phyloP scores from a whole-genome alignment of 2,329 filamentous ascomycete genomes.

The Aspergillus sp. region DNA sequence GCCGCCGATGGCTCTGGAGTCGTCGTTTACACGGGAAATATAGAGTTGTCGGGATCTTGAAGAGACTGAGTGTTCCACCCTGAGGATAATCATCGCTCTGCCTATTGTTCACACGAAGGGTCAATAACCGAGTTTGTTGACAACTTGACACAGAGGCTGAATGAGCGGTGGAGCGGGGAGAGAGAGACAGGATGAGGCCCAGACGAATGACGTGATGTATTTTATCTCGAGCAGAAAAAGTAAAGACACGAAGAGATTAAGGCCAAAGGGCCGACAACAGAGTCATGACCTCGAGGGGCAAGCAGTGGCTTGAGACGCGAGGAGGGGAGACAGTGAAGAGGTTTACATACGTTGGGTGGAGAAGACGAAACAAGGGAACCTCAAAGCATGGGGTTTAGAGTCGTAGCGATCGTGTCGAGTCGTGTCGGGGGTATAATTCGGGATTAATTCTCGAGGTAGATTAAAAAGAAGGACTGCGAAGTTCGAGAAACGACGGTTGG shows the following conservation, averaged over 20 bases:
- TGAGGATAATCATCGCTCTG: slow-evolving; percentile 47
- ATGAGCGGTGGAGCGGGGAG: slow-evolving; percentile 1
- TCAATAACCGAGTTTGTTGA: slow-evolving; percentile 23
- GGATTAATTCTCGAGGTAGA: slow-evolving; percentile 7
- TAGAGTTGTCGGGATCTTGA: slow-evolving; percentile 39
- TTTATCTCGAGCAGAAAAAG: background rate
- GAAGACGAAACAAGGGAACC: slow-evolving; percentile 18
- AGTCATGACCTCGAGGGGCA: background rate
- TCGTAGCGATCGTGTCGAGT: slow-evolving; percentile 21
- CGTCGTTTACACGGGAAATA: slow-evolving; percentile 35
- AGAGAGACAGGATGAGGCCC: background rate
- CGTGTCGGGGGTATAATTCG: slow-evolving; percentile 11
- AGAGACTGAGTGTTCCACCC: slow-evolving; percentile 43
- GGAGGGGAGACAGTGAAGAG: slow-evolving; percentile 1
- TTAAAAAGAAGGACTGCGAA: slow-evolving; percentile 9
- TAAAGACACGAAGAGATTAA: background rate
- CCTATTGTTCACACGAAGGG: slow-evolving; percentile 29
- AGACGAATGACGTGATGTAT: slow-evolving; percentile 6
- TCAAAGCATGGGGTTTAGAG: slow-evolving; percentile 25
- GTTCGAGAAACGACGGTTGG: slow-evolving; percentile 9
- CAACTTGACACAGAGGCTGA: background rate
- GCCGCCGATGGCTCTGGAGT: slow-evolving; percentile 32
- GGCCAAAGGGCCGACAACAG: background rate
- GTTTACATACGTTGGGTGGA: slow-evolving; percentile 25
- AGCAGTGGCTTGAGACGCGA: background rate